Percentiles rank a stretch among this genome's conserved stretches.
phyloP scores from a whole-genome alignment of 2,329 filamentous ascomycete species.

The Cordyceps cicadae region DNA sequence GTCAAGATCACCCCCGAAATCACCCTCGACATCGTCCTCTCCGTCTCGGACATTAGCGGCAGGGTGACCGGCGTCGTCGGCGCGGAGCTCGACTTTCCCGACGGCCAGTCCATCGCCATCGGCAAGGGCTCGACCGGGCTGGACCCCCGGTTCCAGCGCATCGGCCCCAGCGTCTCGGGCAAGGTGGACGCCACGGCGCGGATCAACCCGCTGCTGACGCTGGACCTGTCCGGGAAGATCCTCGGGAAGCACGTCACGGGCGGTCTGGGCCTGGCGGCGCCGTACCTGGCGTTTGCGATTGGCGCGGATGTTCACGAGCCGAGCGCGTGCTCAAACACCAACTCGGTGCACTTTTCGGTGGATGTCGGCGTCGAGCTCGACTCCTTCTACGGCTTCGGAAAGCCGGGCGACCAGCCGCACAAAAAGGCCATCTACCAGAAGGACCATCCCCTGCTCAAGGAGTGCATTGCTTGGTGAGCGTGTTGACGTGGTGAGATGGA shows the following conservation, averaged over 20 bases:
- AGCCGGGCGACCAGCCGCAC: constrained; percentile 10
- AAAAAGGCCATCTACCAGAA: constrained; percentile 12
- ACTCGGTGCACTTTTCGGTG: constrained; percentile 8
- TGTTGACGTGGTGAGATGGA: not conserved
- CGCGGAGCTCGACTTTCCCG: constrained; percentile 9
- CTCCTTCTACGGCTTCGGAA: constrained; percentile 11
- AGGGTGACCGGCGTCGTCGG: constrained; percentile 10
- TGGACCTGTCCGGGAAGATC: constrained; percentile 12
- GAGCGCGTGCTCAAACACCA: constrained; percentile 8
- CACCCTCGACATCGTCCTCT: constrained; percentile 4
- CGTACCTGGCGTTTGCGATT: constrained; percentile 6
- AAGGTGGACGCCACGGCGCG: constrained; percentile 11
- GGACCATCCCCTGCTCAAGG: constrained; percentile 8
- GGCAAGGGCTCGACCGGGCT: constrained; percentile 11
- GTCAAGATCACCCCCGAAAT: constrained; percentile 11
- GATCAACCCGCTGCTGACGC: constrained; percentile 8
- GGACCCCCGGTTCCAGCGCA: constrained; percentile 9
- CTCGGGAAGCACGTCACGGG: constrained; percentile 9
- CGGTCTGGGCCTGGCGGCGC: constrained; percentile 7
- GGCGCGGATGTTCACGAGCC: constrained; percentile 9
- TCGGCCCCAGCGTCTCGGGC: constrained; percentile 11
- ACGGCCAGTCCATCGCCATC: constrained; percentile 10
- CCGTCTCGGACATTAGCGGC: constrained; percentile 9
- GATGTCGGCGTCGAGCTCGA: constrained; percentile 10
- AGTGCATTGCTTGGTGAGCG: constrained; percentile 3